Conservation (phyloP, 1,284 basidiomycete genomes). For the Heterobasidion annosum region DNA sequence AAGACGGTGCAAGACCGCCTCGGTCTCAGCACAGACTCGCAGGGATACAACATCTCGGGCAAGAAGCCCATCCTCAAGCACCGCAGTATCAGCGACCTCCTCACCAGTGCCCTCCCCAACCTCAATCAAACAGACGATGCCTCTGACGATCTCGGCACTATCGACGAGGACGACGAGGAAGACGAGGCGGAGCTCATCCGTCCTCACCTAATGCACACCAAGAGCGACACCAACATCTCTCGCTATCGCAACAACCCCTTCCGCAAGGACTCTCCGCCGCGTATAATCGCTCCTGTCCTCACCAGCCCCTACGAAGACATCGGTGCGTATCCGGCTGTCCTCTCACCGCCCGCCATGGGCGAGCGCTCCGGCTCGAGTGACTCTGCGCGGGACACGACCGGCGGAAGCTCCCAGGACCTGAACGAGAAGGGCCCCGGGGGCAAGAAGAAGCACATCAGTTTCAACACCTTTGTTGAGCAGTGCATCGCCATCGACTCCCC, state of each 20-base stretch:
- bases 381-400: conserved; percentile 18
- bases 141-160: conserved; percentile 27
- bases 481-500: conserved; percentile 85
- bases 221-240: conserved; percentile 74
- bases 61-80: conserved; percentile 95
- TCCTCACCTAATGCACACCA: conserved; percentile 65
- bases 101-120: conserved; percentile 54
- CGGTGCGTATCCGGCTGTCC: neutral
- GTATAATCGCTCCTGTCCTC: conserved; percentile 27
- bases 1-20: conserved; percentile 14
- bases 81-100: conserved; percentile 86
- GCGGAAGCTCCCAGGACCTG: conserved; percentile 27
- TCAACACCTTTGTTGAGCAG: conserved; percentile 98
- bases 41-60: conserved; percentile 25
- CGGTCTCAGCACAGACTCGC: conserved; percentile 14
- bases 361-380: conserved; percentile 17
- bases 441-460: conserved; percentile 84
- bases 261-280: conserved; percentile 61
- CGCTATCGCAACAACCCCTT: conserved; percentile 40
- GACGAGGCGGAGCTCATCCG: conserved; percentile 26
- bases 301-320: conserved; percentile 5
- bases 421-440: conserved; percentile 18
- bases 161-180: conserved; percentile 21
- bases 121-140: conserved; percentile 25
- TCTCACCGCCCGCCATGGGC: conserved; percentile 5